Evolutionary conservation across 208 protist species (phyloP), one percentile per base, ranked within the genome.

Genomic region (Novymonas esmeraldas): DNA sequence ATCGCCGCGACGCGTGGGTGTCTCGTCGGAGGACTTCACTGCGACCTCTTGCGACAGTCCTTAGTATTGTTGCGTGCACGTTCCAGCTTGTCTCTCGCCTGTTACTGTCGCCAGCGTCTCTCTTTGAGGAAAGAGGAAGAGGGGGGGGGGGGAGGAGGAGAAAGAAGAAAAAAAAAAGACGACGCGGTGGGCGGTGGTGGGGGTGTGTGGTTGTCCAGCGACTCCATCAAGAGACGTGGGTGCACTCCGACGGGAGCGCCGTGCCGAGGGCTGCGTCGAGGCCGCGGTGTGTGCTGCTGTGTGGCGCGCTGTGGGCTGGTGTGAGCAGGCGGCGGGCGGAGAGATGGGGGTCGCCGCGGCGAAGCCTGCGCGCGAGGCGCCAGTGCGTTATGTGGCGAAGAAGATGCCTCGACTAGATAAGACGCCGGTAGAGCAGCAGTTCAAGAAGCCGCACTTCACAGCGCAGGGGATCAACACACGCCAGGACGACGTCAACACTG

Each of bases 401-500:
- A 76, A 90, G 64, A 77, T 91, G 46, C 85, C 88, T 4, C 66
- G 83, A 18, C 61, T 90, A 5, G 85, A 94, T 60, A 87, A 81
- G 60, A 87, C 68, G 11, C 83, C 88, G 5, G 81, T 92, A 4
- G 85, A 94, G 69, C 74, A 87, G 68, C 85, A 92, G 57, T 94
- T 94, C 61, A 85, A 81, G 62, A 94, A 94, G 66, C 85, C 88
- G n/a, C 57, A 82, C 14, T 90, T 83, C 59, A 87, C 85, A 1
- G 77, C 82, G n/a, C 75, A 82, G 28, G 88, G 88, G 59, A 94
- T 94, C 51, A 94, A 94, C 63, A 87, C 62, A 22, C 88, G 88
- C 22, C 77, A 79, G 26, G 88, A 94, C 60, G 83, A 94, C 59
- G 84, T 94, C 31, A 94, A 94, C 67, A 94, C 88, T 26, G 85